Conservation (phyloP, 106 monocot species). For the Dendrobium chrysotoxum region DNA sequence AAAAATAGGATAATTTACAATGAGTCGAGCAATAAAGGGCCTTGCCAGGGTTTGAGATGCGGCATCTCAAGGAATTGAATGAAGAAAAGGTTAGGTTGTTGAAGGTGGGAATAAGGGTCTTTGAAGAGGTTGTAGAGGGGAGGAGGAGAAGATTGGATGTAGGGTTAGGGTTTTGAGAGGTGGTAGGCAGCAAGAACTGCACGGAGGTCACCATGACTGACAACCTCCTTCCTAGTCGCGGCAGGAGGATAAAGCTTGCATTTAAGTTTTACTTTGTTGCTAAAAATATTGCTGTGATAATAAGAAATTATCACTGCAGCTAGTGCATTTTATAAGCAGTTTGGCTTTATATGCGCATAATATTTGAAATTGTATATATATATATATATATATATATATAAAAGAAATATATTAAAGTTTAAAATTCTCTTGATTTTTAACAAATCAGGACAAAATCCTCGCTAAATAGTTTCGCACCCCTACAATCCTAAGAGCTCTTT, state of each 20-base stretch:
- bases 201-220: conserved; percentile 10
- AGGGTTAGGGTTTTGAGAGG: conserved; percentile 20
- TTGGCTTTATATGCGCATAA: too few relatives aligned
- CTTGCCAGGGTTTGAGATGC: conserved; percentile 8
- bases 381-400: too few relatives aligned
- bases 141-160: conserved; percentile 13
- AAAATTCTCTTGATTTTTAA: too few relatives aligned
- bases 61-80: conserved; percentile 1
- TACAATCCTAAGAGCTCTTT: too few relatives aligned
- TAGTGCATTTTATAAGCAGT: too few relatives aligned
- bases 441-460: too few relatives aligned
- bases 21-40: conserved; percentile 4
- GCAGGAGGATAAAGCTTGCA: background rate
- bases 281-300: too few relatives aligned
- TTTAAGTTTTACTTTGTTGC: background rate
- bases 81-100: background rate
- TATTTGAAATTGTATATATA: too few relatives aligned
- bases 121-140: background rate
- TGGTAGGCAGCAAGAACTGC: conserved; percentile 34
- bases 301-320: too few relatives aligned
- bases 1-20: conserved; percentile 1
- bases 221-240: background rate
- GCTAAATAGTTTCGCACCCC: too few relatives aligned
- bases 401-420: too few relatives aligned
- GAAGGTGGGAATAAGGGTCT: conserved; percentile 5